phyloP scores from a whole-genome alignment of 2,329 filamentous ascomycete genomes.

The Nigrospora sphaerica region DNA sequence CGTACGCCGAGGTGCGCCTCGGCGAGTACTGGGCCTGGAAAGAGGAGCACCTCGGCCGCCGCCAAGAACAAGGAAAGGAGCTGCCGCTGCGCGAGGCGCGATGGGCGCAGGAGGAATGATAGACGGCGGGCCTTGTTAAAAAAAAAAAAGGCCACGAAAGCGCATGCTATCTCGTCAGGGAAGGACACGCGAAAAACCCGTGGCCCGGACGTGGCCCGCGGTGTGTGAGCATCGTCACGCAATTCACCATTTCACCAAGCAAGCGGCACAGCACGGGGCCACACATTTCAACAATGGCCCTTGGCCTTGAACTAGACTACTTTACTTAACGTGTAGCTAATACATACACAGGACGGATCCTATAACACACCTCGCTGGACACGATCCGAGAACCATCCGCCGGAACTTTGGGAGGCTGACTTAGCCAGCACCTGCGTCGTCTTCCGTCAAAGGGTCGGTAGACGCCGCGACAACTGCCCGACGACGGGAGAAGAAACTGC shows the following conservation, averaged over 20 bases:
- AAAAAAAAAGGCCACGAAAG: background rate
- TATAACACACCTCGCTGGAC: too few relatives aligned
- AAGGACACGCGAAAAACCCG: too few relatives aligned
- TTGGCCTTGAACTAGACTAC: conserved; percentile 2
- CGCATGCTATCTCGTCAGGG: too few relatives aligned
- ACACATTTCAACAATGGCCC: conserved; percentile 5
- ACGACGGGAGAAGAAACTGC: too few relatives aligned
- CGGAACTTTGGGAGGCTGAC: too few relatives aligned
- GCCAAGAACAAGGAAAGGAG: conserved; percentile 34
- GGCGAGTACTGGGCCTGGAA: conserved; percentile 94
- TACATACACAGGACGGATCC: background rate
- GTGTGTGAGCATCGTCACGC: too few relatives aligned
- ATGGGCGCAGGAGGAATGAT: conserved; percentile 56
- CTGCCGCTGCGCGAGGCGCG: conserved; percentile 65
- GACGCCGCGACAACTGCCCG: too few relatives aligned
- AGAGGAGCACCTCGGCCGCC: conserved; percentile 59
- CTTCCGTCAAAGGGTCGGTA: too few relatives aligned
- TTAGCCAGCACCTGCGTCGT: too few relatives aligned
- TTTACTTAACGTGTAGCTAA: conserved; percentile 5
- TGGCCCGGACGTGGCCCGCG: too few relatives aligned
- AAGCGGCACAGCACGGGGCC: background rate
- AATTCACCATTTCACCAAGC: too few relatives aligned
- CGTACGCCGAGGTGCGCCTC: conserved; percentile 78
- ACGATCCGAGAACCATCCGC: too few relatives aligned
- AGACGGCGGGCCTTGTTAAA: conserved; percentile 1